A percentile compares a stretch with the other conserved stretches of the same genome.
Evolutionary conservation across 2,329 filamentous ascomycete genomes (phyloP).

Genomic region (Trichoderma semiorbis): DNA sequence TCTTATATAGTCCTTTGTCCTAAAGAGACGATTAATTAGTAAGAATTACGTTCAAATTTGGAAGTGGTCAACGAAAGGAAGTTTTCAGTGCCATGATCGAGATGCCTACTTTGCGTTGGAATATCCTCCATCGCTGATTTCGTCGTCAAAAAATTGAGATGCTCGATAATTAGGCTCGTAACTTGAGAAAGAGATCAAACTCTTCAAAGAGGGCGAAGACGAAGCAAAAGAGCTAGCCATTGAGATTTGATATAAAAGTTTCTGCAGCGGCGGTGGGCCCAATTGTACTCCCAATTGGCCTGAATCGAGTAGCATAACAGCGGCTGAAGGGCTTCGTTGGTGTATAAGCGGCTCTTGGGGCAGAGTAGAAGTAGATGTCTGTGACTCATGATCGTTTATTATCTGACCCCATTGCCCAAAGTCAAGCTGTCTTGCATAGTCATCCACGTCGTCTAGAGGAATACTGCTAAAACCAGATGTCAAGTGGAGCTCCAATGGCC

Average conservation of each 20-base stretch:
- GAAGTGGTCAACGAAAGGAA: not conserved
- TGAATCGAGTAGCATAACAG: not conserved
- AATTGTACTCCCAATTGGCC: not conserved
- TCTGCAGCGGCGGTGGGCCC: not conserved
- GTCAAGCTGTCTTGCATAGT: not conserved
- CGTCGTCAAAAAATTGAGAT: not conserved
- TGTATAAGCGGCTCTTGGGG: not conserved
- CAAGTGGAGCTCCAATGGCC: not conserved
- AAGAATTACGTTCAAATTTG: not conserved
- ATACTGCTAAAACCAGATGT: not conserved
- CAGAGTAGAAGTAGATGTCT: not conserved
- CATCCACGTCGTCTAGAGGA: not conserved
- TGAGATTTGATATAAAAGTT: not conserved
- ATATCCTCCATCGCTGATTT: not conserved
- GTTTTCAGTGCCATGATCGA: not conserved
- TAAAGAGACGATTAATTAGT: not conserved
- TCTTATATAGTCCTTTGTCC: not conserved
- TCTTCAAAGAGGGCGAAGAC: not conserved
- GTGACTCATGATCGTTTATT: not conserved
- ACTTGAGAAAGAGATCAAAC: not conserved
- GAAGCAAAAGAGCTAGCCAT: not conserved
- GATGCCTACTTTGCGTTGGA: not conserved
- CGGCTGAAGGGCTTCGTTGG: not conserved
- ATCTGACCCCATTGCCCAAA: not conserved
- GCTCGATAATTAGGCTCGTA: not conserved